Evolutionary conservation across 2,329 filamentous ascomycete species (phyloP), one percentile per base, ranked within the genome.

Genomic region (Cryphonectria naterciae): DNA sequence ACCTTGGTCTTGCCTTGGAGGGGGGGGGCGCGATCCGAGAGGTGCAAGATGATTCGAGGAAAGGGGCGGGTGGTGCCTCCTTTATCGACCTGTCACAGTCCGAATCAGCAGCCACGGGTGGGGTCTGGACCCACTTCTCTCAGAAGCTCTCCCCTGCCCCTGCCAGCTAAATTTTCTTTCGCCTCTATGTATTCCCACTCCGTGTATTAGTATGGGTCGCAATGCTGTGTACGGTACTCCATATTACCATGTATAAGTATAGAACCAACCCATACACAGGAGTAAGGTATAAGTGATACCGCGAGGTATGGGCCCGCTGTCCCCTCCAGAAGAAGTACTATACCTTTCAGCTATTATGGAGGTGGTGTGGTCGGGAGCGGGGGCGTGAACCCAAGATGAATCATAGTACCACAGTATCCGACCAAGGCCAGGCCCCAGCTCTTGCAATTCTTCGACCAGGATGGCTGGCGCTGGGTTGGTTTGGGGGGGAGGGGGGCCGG

Each of bases 41-140:
- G 64, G 22, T 66, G 67, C 60, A 71, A 71, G 70, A 69, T 71
- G 70, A 71, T 71, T 71, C 70, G 70, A 71, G 70, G 67, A 71
- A 71, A 71, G 70, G 70, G 70, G 67, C 67, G 70, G 70, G 68
- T 64, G 67, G 32, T 28, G 60, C 68, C 54, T 71, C 69, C 70
- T 71, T 71, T 71, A 71, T 71, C 66, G 67, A 63, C 41, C 54
- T 71, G 70, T 71, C 67, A 71, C 63, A 69, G 70, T 56, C 37
- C 70, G 66, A 71, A 69, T 66, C 70, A 71, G 70, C 67, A 62
- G 41, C 25, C 25, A 32, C 2, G 41, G 25, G 70, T 68, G 67
- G 62, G 66, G 70, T 32, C 25, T 17, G 28, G 63, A 10, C 43
- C 63, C 63, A 65, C 63, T 52, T 37, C 25, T n/a, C 54, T 22